Conservation (phyloP, 352 stramenopile genomes). For the Globisporangium uncinulatum region DNA sequence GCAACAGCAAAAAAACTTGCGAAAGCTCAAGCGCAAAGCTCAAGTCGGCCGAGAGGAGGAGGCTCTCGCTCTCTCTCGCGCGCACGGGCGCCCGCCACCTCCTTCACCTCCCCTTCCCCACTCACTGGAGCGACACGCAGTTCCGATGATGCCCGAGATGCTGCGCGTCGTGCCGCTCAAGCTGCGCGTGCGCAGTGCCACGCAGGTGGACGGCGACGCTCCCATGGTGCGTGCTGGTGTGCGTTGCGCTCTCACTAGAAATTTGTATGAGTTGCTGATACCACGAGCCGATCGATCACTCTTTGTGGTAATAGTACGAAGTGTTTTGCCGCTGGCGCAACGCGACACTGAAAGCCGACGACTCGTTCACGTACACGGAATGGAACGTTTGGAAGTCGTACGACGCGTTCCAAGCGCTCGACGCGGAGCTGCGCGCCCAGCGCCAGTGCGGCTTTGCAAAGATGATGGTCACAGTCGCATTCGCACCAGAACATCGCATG, state of each 20-base stretch:
- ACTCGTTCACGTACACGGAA: constrained; percentile 33
- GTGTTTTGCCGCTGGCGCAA: constrained; percentile 45
- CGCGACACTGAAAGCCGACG: constrained; percentile 29
- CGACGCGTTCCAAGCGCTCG: constrained; percentile 73
- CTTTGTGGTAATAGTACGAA: constrained; percentile 29
- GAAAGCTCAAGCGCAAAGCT: no score
- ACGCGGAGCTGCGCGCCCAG: constrained; percentile 49
- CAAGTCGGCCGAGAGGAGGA: no score
- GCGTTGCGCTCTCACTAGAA: not conserved
- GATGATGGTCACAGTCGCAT: constrained; percentile 82
- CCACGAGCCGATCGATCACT: not conserved
- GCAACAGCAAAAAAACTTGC: no score
- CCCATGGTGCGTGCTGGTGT: constrained; percentile 32
- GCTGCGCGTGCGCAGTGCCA: constrained; percentile 53
- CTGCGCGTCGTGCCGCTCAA: constrained; percentile 37
- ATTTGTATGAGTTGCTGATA: not conserved
- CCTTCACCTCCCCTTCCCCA: no score
- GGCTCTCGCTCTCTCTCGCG: not conserved
- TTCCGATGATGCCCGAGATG: constrained; percentile 16
- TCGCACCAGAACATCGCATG: constrained; percentile 59
- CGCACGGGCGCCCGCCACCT: not conserved
- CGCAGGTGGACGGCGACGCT: constrained; percentile 42
- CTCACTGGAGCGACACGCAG: no score
- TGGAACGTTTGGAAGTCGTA: constrained; percentile 81
- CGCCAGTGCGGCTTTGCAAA: constrained; percentile 54